These are phyloP conservation scores for Botrytis galanthina DNA, from an alignment of 2,329 filamentous ascomycete genomes.

Conservation along the genomic window DNA sequence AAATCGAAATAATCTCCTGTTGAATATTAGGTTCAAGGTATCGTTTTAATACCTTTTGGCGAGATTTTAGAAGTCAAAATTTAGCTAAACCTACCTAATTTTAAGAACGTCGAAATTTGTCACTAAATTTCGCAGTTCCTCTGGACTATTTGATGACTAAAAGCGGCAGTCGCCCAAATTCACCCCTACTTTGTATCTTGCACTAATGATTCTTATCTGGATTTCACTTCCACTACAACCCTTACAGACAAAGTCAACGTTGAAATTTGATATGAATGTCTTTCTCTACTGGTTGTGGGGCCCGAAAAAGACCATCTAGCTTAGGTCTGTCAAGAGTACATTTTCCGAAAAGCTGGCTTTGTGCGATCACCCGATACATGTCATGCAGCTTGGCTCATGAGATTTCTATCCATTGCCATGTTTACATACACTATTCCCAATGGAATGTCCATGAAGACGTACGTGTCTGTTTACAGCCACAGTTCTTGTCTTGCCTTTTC, in stretches of 20 bases:
- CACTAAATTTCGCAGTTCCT: background rate
- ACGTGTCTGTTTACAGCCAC: conserved; percentile 12
- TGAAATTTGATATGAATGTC: background rate
- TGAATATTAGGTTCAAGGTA: background rate
- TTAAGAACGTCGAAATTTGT: background rate
- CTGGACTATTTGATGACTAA: background rate
- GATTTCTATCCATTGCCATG: conserved; percentile 4
- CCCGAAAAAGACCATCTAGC: background rate
- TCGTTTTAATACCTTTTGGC: background rate
- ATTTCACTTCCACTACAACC: background rate
- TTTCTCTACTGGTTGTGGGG: background rate
- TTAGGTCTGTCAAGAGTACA: background rate
- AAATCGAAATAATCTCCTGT: background rate
- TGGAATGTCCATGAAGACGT: background rate
- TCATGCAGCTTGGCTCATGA: background rate
- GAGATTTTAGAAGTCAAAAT: background rate
- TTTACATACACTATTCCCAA: background rate
- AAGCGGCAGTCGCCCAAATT: background rate
- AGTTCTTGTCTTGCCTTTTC: background rate
- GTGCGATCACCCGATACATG: conserved; percentile 11
- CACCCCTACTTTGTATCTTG: background rate
- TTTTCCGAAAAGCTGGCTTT: conserved; percentile 6
- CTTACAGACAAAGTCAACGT: background rate
- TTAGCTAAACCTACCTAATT: background rate
- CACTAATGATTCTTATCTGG: background rate